Percentiles rank a stretch among this genome's conserved stretches.
These are phyloP conservation scores for Mrakia blollopis DNA, from an alignment of 768 basidiomycete genomes.

Conservation along the genomic window DNA sequence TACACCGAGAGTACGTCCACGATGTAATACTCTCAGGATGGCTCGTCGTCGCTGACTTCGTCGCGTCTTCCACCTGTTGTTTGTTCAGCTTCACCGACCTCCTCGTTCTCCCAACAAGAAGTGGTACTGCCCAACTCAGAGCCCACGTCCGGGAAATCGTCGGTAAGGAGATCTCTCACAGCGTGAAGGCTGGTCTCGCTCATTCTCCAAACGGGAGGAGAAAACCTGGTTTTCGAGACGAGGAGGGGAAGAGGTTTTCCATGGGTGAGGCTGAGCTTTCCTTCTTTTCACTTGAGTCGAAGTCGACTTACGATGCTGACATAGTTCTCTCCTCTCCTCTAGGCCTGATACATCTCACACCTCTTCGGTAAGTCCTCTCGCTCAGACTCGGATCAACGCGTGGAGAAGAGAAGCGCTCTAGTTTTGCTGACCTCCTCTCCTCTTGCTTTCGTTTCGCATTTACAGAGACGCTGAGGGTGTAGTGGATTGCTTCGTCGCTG, in stretches of 20 bases:
- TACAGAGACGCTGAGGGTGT: conserved; percentile 15
- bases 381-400: not conserved
- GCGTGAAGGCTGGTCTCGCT: conserved; percentile 2
- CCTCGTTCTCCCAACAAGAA: not conserved
- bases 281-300: not conserved
- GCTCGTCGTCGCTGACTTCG: not conserved
- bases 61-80: not conserved
- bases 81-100: not conserved
- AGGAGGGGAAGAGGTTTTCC: not conserved
- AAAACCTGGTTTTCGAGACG: not conserved
- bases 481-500: not conserved
- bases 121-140: not conserved
- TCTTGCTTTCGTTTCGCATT: not conserved
- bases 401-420: not conserved
- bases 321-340: not conserved
- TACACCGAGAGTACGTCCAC: not conserved
- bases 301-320: not conserved
- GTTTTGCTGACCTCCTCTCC: not conserved
- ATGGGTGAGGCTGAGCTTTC: not conserved
- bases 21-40: not conserved
- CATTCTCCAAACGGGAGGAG: not conserved
- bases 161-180: not conserved
- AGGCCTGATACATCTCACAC: conserved; percentile 12
- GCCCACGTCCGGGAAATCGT: not conserved
- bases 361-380: not conserved